phyloP scores from a whole-genome alignment of 192 early-diverging fungal genomes.

The Backusella psychrophila region DNA sequence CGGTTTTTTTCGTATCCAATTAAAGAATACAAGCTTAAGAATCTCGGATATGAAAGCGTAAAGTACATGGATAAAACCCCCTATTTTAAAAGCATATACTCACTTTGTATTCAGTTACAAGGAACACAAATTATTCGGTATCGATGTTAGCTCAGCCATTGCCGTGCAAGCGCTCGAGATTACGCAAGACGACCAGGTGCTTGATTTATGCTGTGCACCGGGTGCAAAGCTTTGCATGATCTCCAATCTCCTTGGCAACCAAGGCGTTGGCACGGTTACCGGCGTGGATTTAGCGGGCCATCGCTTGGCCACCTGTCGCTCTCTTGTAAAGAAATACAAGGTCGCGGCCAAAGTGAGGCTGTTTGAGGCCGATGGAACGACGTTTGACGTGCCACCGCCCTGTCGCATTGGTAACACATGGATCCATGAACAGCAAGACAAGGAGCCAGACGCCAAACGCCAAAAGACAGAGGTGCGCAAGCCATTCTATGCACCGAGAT shows the following conservation, averaged over 20 bases:
- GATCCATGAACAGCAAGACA: conserved; percentile 15
- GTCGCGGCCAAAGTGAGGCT: conserved; percentile 56
- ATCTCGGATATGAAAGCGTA: conserved; percentile 53
- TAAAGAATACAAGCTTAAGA: conserved; percentile 39
- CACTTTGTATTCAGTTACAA: conserved; percentile 23
- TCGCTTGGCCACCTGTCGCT: conserved; percentile 73
- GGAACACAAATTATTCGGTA: conserved; percentile 36
- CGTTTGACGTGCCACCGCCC: conserved; percentile 72
- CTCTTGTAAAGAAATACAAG: conserved; percentile 70
- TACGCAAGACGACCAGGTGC: conserved; percentile 74
- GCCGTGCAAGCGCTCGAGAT: conserved; percentile 78
- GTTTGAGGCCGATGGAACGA: conserved; percentile 82
- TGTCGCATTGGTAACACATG: conserved; percentile 34
- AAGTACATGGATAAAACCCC: background rate
- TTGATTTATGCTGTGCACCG: conserved; percentile 67
- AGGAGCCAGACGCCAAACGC: background rate
- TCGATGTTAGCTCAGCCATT: conserved; percentile 85
- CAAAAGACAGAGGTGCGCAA: conserved; percentile 11
- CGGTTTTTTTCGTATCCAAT: conserved; percentile 54
- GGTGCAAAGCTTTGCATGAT: conserved; percentile 86
- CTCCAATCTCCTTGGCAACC: conserved; percentile 60
- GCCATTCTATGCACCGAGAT: conserved; percentile 78
- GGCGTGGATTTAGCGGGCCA: conserved; percentile 84
- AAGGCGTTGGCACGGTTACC: conserved; percentile 82
- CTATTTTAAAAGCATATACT: background rate